Evolutionary conservation across 2,329 filamentous ascomycete species (phyloP), one percentile per base, ranked within the genome.

Genomic region (Xylariales sp.): DNA sequence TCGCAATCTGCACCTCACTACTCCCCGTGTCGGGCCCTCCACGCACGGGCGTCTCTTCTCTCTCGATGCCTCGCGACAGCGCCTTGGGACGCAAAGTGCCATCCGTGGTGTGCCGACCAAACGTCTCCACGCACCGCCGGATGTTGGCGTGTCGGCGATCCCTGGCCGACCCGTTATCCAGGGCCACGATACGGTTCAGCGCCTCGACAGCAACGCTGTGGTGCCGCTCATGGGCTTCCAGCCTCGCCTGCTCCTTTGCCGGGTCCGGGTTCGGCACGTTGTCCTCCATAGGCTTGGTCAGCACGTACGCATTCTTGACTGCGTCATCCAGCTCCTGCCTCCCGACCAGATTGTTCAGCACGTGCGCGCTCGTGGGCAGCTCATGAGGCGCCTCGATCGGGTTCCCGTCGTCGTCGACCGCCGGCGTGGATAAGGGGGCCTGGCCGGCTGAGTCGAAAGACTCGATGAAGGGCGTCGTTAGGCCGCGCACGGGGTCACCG

Each of bases 1-100:
- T 94, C 33, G 89, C 90, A 51, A 94, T 88, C 71, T 98, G 93
- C n/a, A 98, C 94, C 67, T 98, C 93, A 5, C 88, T 88, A 54
- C 88, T 95, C 25, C 93, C 93, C 1, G 91, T 98, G 60, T 98
- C 93, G 4, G 85, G 86, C 0, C 93, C 93, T n/a, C 82, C 80
- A 22, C 94, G 84, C 19, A 52, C 50, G 44, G 63, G 68, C 67
- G 54, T 64, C 45, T 64, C 63, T 52, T 61, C 58, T 45, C 59
- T 47, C 57, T 58, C 35, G 58, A 70, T 54, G 28, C 71, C 67
- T 27, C 60, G 54, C 12, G 69, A 70, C 31, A 69, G 62, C 3
- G 76, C 69, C 60, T 82, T 85, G 1, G 80, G 80, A 18, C 75
- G 73, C 21, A 98, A 74, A 4, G 66, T 60, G 7, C 63, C 55